Conservation (phyloP, 495 filamentous ascomycete genomes). For the Staphylotrichum tortipilum region DNA sequence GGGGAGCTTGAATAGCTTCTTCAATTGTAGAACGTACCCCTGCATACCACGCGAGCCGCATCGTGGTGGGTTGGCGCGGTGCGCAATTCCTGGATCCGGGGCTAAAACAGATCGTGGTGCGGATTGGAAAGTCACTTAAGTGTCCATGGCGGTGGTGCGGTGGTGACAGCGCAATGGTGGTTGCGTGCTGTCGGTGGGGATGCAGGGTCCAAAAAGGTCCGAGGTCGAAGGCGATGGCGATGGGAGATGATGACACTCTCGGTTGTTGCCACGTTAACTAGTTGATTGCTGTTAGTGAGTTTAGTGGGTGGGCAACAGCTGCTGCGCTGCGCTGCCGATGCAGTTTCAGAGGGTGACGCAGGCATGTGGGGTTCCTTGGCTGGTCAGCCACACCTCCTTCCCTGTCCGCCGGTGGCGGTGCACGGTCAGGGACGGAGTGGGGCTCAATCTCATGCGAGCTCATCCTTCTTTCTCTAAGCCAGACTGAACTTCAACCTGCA, state of each 20-base stretch:
- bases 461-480: too few relatives aligned
- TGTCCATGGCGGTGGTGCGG: slow-evolving; percentile 16
- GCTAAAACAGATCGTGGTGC: background rate
- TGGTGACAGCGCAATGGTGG: slow-evolving; percentile 5
- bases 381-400: too few relatives aligned
- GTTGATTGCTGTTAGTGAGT: too few relatives aligned
- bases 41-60: slow-evolving; percentile 50
- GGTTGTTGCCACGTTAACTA: slow-evolving; percentile 35
- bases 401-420: too few relatives aligned
- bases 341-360: slow-evolving; percentile 13
- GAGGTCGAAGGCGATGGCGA: too few relatives aligned
- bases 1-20: too few relatives aligned
- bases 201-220: slow-evolving; percentile 12
- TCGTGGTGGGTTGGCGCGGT: slow-evolving; percentile 23
- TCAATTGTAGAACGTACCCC: slow-evolving; percentile 44
- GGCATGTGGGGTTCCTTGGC: slow-evolving; percentile 2
- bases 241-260: background rate
- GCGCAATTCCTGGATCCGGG: background rate
- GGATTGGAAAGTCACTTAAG: slow-evolving; percentile 18
- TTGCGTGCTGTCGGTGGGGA: slow-evolving; percentile 16
- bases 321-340: too few relatives aligned
- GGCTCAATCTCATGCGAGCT: too few relatives aligned
- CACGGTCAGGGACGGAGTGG: too few relatives aligned
- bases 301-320: background rate
- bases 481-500: too few relatives aligned